Conservation (phyloP, 805 yeast genomes). For the Schizosaccharomyces octosporus region DNA sequence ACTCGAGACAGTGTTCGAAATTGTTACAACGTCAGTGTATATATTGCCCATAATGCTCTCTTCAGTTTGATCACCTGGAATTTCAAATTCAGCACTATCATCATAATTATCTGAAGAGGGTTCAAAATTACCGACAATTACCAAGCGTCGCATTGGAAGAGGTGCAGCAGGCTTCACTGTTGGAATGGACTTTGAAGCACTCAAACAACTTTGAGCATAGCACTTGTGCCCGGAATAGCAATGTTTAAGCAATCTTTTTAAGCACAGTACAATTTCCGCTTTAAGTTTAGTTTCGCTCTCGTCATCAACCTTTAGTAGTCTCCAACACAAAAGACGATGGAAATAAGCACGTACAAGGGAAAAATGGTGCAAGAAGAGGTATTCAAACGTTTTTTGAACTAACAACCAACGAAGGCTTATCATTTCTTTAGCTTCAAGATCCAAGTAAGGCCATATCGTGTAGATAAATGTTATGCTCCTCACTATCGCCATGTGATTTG, state of each 20-base stretch:
- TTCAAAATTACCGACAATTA: background rate
- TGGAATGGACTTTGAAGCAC: background rate
- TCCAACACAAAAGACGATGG: background rate
- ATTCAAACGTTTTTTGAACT: background rate
- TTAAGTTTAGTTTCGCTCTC: background rate
- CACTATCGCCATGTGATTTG: background rate
- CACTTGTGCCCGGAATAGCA: background rate
- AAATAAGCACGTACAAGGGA: background rate
- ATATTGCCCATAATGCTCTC: background rate
- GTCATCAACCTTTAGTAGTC: background rate
- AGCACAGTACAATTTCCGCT: background rate
- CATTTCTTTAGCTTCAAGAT: background rate
- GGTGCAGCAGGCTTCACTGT: background rate
- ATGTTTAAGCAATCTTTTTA: background rate
- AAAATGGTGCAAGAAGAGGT: background rate
- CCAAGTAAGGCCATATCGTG: background rate
- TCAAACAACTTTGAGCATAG: background rate
- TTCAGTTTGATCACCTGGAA: background rate
- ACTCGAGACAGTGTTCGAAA: background rate
- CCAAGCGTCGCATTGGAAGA: background rate
- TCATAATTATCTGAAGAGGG: background rate
- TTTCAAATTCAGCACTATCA: background rate
- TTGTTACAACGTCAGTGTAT: background rate
- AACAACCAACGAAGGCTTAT: background rate
- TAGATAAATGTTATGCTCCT: background rate